phyloP scores from a whole-genome alignment of 2,329 filamentous ascomycete genomes.

The Cryphonectria nitschkei region DNA sequence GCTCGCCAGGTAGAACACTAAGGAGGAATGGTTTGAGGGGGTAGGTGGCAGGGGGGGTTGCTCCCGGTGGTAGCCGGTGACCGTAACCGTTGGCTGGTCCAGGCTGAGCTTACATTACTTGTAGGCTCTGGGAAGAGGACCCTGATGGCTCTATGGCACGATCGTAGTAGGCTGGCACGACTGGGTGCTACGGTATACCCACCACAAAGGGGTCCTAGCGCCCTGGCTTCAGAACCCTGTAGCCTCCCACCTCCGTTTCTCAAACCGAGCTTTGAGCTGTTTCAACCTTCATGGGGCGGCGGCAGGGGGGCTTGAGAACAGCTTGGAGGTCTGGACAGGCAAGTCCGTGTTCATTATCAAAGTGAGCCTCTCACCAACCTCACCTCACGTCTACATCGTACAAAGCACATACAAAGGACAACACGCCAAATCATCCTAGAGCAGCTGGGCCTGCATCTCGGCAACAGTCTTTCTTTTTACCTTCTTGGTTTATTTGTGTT shows the following conservation, averaged over 20 bases:
- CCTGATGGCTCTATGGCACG: neutral
- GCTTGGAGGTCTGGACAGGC: slow-evolving; percentile 20
- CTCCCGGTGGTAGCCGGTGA: slow-evolving; percentile 1
- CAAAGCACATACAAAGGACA: neutral
- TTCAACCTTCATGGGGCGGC: slow-evolving; percentile 6
- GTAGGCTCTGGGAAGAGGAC: neutral
- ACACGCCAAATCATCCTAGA: neutral
- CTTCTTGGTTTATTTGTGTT: neutral
- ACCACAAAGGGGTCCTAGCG: neutral
- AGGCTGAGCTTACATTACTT: neutral
- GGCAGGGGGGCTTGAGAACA: neutral
- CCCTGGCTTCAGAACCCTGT: neutral
- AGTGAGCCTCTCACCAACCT: neutral
- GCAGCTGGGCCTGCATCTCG: slow-evolving; percentile 22
- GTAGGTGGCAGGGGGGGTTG: neutral
- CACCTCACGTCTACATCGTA: neutral
- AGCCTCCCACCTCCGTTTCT: slow-evolving; percentile 1
- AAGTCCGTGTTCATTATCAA: neutral
- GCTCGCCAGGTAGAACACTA: neutral
- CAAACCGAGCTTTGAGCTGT: neutral
- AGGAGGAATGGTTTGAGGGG: neutral
- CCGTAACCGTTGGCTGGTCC: neutral
- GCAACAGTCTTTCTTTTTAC: neutral
- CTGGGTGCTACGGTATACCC: neutral
- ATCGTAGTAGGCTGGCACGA: no score